Evolutionary conservation across 2,329 filamentous ascomycete genomes (phyloP).

Genomic region (Trichoderma polysporum): DNA sequence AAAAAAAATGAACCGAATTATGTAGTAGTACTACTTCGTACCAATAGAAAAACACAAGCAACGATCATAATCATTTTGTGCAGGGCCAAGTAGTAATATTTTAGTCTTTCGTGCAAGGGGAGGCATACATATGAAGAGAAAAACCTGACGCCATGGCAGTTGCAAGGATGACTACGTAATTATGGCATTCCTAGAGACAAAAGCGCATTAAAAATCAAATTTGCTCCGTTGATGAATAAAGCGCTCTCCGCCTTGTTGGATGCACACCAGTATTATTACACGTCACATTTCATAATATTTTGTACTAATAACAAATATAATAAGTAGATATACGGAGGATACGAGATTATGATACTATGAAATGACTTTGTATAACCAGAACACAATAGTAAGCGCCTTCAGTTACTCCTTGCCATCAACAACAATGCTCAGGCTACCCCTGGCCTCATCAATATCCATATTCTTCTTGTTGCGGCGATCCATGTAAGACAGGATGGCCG

Average conservation of each 20-base stretch:
- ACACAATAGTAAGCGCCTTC: background rate
- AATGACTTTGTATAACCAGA: background rate
- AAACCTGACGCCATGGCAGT: too few species aligned
- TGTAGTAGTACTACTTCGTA: background rate
- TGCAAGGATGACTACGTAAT: background rate
- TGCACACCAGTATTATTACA: background rate
- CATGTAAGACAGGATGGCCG: conserved; percentile 50
- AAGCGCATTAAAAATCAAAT: background rate
- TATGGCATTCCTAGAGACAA: background rate
- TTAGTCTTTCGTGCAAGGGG: background rate
- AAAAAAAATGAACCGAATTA: background rate
- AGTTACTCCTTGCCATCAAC: conserved; percentile 9
- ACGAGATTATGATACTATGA: background rate
- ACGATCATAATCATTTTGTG: background rate
- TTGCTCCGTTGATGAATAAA: background rate
- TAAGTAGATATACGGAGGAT: background rate
- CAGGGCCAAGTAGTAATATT: background rate
- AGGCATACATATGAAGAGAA: too few species aligned
- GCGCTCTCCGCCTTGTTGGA: background rate
- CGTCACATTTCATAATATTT: background rate
- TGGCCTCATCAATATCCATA: background rate
- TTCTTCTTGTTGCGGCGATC: conserved; percentile 22
- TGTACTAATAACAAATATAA: background rate
- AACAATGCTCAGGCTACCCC: background rate
- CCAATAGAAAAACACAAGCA: too few species aligned